Evolutionary conservation across 2,329 filamentous ascomycete species (phyloP).

Genomic region (Stagonosporopsis cucurbitacearum): DNA sequence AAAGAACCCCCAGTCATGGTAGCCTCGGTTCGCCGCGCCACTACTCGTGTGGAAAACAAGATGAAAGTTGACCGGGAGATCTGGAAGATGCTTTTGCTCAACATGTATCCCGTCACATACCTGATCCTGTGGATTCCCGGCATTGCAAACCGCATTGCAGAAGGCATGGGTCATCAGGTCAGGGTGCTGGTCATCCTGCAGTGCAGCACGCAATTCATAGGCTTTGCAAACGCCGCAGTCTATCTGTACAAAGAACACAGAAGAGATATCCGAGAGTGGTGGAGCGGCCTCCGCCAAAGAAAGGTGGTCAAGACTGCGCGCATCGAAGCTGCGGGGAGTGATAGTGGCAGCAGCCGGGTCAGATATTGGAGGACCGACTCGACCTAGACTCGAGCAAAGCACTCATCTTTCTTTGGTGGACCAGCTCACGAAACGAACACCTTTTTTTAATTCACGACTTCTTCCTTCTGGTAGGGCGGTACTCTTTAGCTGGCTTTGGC

Average conservation of each 20-base stretch:
- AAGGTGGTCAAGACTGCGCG: background rate
- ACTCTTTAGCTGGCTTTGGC: background rate
- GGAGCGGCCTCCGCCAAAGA: background rate
- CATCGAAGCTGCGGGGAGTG: background rate
- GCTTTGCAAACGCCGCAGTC: slow-evolving; percentile 27
- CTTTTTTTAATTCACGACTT: background rate
- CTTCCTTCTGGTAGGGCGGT: background rate
- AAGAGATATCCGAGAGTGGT: slow-evolving; percentile 13
- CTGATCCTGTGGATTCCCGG: slow-evolving; percentile 45
- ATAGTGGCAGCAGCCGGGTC: background rate
- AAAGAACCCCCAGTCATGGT: background rate
- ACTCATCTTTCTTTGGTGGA: background rate
- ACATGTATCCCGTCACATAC: slow-evolving; percentile 45
- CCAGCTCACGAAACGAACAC: background rate
- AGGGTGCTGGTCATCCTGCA: slow-evolving; percentile 21
- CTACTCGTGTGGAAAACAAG: background rate
- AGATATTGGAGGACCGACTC: background rate
- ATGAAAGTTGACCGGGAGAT: slow-evolving; percentile 26
- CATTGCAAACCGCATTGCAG: slow-evolving; percentile 32
- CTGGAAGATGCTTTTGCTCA: slow-evolving; percentile 40
- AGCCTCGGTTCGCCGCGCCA: background rate
- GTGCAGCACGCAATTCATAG: slow-evolving; percentile 31
- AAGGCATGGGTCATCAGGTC: slow-evolving; percentile 21
- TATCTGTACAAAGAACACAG: slow-evolving; percentile 31
- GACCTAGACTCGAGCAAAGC: too few species aligned